A percentile compares a stretch with the other conserved stretches of the same genome.
phyloP scores from a whole-genome alignment of 768 basidiomycete genomes.

The Suillus bovinus region DNA sequence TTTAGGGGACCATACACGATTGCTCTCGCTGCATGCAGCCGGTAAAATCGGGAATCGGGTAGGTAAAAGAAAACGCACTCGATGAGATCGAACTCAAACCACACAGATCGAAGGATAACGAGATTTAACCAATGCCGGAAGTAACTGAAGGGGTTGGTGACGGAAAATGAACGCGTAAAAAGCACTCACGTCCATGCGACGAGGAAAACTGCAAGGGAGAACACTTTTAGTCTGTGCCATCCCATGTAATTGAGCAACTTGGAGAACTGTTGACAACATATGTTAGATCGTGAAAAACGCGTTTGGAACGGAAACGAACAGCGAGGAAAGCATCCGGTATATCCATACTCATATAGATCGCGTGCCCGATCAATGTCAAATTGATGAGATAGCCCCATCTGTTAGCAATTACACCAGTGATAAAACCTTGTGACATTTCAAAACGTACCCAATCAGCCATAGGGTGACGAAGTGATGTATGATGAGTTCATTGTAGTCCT shows the following conservation, averaged over 20 bases:
- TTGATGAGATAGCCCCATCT: conserved; percentile 87
- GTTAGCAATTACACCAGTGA: conserved; percentile 10
- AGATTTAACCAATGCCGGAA: conserved; percentile 93
- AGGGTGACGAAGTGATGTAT: conserved; percentile 92
- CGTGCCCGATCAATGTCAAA: conserved; percentile 84
- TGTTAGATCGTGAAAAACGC: not conserved
- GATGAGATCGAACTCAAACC: conserved; percentile 70
- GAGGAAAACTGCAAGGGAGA: conserved; percentile 66
- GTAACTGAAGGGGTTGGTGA: conserved; percentile 53
- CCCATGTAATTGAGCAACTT: conserved; percentile 90
- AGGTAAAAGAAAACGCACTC: conserved; percentile 54
- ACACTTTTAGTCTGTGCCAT: conserved; percentile 59
- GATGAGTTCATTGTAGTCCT: conserved; percentile 86
- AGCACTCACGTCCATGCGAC: conserved; percentile 76
- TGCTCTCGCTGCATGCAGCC: conserved; percentile 43
- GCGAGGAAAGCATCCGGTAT: conserved; percentile 88
- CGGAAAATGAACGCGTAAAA: not conserved
- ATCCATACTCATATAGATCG: conserved; percentile 97
- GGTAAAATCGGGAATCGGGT: conserved; percentile 6
- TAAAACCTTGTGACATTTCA: conserved; percentile 5
- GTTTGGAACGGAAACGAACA: conserved; percentile 41
- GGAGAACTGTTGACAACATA: conserved; percentile 51
- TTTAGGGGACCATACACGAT: conserved; percentile 57
- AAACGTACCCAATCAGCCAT: conserved; percentile 83
- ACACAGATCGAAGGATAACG: conserved; percentile 84